phyloP scores from a whole-genome alignment of 805 yeast species.

The Saturnispora sekii region DNA sequence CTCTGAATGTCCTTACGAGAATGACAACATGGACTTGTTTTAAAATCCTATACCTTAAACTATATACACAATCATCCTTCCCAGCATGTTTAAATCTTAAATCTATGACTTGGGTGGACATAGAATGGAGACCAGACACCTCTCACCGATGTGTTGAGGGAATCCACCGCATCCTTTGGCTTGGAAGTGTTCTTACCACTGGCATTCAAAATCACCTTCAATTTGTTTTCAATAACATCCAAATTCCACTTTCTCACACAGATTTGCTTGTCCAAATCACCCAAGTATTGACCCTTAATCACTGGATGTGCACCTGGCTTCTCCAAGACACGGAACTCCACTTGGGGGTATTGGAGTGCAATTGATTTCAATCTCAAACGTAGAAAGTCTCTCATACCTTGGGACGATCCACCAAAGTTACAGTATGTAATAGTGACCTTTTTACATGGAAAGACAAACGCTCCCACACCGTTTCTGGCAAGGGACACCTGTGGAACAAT shows the following conservation, averaged over 20 bases:
- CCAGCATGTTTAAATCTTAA: conserved; percentile 29
- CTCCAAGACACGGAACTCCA: conserved; percentile 61
- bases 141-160: conserved; percentile 75
- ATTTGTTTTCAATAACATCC: conserved; percentile 52
- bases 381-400: conserved; percentile 65
- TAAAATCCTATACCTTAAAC: too few species aligned
- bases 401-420: conserved; percentile 93
- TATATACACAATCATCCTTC: not conserved
- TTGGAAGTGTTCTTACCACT: conserved; percentile 55
- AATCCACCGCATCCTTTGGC: conserved; percentile 69
- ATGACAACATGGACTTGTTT: conserved; percentile 30
- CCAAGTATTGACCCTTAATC: conserved; percentile 45
- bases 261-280: conserved; percentile 31
- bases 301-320: conserved; percentile 76
- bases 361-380: conserved; percentile 40
- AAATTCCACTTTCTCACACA: conserved; percentile 69
- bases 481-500: conserved; percentile 49
- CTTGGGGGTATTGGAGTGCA: conserved; percentile 52
- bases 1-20: conserved; percentile 79
- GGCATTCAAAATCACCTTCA: conserved; percentile 53
- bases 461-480: conserved; percentile 69
- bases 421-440: conserved; percentile 72
- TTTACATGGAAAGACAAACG: conserved; percentile 66
- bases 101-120: conserved; percentile 42
- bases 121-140: conserved; percentile 98